Percentiles rank a stretch among this genome's conserved stretches.
Evolutionary conservation across 2,329 filamentous ascomycete genomes (phyloP).

Genomic region (Teratosphaeria viscida): DNA sequence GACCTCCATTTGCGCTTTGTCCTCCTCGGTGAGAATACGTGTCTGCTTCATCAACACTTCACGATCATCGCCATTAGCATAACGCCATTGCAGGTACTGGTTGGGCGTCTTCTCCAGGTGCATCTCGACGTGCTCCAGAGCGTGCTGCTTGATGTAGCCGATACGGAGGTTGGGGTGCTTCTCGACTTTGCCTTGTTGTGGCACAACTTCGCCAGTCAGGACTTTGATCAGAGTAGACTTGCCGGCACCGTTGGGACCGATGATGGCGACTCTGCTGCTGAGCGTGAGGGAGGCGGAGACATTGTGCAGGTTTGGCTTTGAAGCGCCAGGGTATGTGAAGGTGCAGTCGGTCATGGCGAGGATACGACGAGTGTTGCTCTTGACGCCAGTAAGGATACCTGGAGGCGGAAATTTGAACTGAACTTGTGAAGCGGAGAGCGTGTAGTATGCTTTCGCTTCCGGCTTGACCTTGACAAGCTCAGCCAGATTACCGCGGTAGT

Average conservation of each 20-base stretch:
- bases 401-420: conserved; percentile 98
- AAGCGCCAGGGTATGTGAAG: conserved; percentile 82
- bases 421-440: conserved; percentile 72
- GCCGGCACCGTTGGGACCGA: conserved; percentile 93
- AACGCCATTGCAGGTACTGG: conserved; percentile 98
- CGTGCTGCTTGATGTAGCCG: conserved; percentile 99
- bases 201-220: conserved; percentile 83
- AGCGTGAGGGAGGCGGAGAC: conserved; percentile 81
- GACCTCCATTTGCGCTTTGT: conserved; percentile 86
- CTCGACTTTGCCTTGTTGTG: conserved; percentile 75
- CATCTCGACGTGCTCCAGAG: conserved; percentile 98
- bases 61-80: conserved; percentile 90
- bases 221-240: conserved; percentile 98
- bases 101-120: conserved; percentile 98
- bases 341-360: conserved; percentile 88
- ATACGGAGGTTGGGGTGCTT: conserved; percentile 98
- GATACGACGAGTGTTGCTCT: conserved; percentile 86
- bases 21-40: conserved; percentile 72
- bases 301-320: conserved; percentile 77
- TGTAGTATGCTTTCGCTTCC: conserved; percentile 97
- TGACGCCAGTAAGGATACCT: conserved; percentile 88
- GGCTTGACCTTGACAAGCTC: conserved; percentile 82
- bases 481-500: conserved; percentile 72
- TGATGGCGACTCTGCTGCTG: conserved; percentile 89
- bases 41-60: conserved; percentile 98